Conservation (phyloP, 2,329 filamentous ascomycete genomes). For the Hymenoscyphus infarciens region DNA sequence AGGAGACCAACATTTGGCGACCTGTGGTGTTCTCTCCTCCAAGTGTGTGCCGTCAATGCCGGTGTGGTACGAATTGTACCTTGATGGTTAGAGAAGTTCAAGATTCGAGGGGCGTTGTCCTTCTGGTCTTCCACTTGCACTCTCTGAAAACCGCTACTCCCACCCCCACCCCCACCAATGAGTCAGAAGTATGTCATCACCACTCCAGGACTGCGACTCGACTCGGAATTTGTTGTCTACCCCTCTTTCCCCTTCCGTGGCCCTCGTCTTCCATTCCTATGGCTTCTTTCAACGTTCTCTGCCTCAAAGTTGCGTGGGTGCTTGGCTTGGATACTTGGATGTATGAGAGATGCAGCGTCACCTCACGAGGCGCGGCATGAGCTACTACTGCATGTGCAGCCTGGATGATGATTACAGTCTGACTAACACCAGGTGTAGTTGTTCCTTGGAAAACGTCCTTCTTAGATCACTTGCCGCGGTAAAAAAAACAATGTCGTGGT, state of each 20-base stretch:
- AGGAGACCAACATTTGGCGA: neutral
- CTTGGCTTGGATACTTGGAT: neutral
- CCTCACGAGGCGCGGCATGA: neutral
- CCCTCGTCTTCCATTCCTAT: neutral
- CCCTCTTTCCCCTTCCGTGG: neutral
- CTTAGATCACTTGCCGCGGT: neutral
- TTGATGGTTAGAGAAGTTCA: neutral
- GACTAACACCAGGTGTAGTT: neutral
- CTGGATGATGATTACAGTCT: neutral
- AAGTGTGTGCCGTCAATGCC: neutral
- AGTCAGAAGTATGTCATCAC: neutral
- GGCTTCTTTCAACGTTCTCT: constrained; percentile 1
- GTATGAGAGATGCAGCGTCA: neutral
- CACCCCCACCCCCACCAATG: neutral
- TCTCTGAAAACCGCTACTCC: neutral
- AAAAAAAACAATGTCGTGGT: neutral
- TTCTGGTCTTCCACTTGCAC: neutral
- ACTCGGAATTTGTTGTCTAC: neutral
- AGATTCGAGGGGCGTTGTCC: too few relatives aligned
- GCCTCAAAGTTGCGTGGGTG: constrained; percentile 2
- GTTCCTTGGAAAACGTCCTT: constrained; percentile 1
- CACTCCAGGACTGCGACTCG: neutral
- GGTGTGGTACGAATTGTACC: neutral
- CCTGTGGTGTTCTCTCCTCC: neutral
- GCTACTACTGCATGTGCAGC: neutral